phyloP scores from a whole-genome alignment of 345 rosid species.

The Litchi chinensis region DNA sequence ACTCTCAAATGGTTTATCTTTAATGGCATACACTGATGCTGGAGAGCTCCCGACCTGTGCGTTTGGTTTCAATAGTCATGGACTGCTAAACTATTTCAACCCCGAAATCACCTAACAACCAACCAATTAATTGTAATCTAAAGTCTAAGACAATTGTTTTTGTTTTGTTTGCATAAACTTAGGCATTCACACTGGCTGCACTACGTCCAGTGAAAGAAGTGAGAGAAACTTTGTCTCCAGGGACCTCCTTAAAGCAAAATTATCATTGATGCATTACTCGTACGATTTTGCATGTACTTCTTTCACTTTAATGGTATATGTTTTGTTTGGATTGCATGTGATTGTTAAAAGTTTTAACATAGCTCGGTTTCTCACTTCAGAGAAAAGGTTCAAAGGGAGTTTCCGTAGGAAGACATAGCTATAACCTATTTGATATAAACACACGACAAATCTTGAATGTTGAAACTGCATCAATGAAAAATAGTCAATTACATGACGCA shows the following conservation, averaged over 20 bases:
- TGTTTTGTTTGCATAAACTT: not conserved
- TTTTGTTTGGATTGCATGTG: not conserved
- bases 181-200: slow-evolving; percentile 61
- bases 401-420: slow-evolving; percentile 53
- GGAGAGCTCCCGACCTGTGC: slow-evolving; percentile 74
- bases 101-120: not conserved
- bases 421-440: slow-evolving; percentile 44
- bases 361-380: slow-evolving; percentile 27
- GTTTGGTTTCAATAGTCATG: slow-evolving; percentile 52
- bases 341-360: not conserved
- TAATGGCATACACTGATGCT: slow-evolving; percentile 53
- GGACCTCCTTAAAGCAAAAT: slow-evolving; percentile 58
- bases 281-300: slow-evolving; percentile 17
- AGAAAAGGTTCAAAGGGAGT: slow-evolving; percentile 43
- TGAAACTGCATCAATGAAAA: slow-evolving; percentile 56
- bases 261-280: slow-evolving; percentile 46
- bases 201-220: slow-evolving; percentile 51
- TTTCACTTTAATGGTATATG: not conserved
- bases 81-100: slow-evolving; percentile 38
- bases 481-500: slow-evolving; percentile 46
- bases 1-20: slow-evolving; percentile 39
- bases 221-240: slow-evolving; percentile 54
- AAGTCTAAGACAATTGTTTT: not conserved
- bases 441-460: slow-evolving; percentile 43
- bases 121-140: not conserved